These are phyloP conservation scores for Solanum virginianum DNA, from an alignment of 257 asterid genomes.

Conservation along the genomic window DNA sequence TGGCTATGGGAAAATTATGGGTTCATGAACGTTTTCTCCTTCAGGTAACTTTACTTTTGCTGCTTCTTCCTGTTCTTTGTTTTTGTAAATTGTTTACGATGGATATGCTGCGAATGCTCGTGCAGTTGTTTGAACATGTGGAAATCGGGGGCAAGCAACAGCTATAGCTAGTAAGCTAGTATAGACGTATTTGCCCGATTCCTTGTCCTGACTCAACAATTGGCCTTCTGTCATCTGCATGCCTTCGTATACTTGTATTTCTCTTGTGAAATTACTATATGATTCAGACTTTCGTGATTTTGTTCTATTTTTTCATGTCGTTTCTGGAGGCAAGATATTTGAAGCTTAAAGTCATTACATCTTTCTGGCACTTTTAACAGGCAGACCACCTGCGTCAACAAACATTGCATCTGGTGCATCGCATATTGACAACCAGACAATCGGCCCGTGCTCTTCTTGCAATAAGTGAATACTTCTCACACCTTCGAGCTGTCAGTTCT, in stretches of 20 bases:
- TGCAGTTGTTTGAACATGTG: background rate
- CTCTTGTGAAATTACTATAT: background rate
- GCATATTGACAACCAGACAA: slow-evolving; percentile 67
- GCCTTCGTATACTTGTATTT: background rate
- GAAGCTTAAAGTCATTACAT: background rate
- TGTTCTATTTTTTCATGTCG: background rate
- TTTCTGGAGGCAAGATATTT: background rate
- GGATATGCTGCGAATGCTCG: background rate
- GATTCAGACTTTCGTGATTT: background rate
- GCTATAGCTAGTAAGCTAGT: too few relatives aligned
- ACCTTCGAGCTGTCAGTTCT: slow-evolving; percentile 88
- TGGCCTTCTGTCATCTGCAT: background rate
- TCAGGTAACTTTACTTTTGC: slow-evolving; percentile 33
- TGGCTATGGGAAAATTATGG: slow-evolving; percentile 84
- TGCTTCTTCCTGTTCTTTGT: background rate
- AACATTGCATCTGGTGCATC: slow-evolving; percentile 78
- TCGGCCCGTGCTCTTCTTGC: slow-evolving; percentile 82
- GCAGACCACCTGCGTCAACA: slow-evolving; percentile 88
- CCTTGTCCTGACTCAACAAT: background rate
- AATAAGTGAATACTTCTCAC: slow-evolving; percentile 64
- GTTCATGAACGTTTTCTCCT: slow-evolving; percentile 64
- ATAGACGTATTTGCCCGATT: too few relatives aligned
- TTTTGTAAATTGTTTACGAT: background rate
- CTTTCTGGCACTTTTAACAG: slow-evolving; percentile 12
- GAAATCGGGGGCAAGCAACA: background rate